Percentiles rank a stretch among this genome's conserved stretches.
phyloP scores from a whole-genome alignment of 805 yeast genomes.

The Ogataea chonburiensis region DNA sequence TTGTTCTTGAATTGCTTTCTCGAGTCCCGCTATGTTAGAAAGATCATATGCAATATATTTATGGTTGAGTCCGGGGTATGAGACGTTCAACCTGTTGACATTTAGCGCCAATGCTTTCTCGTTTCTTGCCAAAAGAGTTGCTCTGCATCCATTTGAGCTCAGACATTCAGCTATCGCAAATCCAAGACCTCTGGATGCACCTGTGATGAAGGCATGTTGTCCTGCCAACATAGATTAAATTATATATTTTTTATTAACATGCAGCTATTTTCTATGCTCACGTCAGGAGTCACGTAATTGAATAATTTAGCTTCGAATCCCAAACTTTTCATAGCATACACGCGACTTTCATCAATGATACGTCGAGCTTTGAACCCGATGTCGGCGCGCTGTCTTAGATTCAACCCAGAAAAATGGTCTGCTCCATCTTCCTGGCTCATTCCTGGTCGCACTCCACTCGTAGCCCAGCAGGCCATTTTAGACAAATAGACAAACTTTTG shows the following conservation, averaged over 20 bases:
- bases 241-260: slow-evolving; percentile 21
- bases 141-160: slow-evolving; percentile 49
- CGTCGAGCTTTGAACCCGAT: slow-evolving; percentile 71
- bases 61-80: slow-evolving; percentile 30
- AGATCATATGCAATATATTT: slow-evolving; percentile 37
- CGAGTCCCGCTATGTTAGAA: slow-evolving; percentile 15
- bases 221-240: slow-evolving; percentile 10
- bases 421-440: slow-evolving; percentile 38
- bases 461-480: slow-evolving; percentile 86
- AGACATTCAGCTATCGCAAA: slow-evolving; percentile 50
- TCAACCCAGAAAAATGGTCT: slow-evolving; percentile 47
- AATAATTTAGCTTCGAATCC: slow-evolving; percentile 51
- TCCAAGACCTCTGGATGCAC: slow-evolving; percentile 73
- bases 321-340: slow-evolving; percentile 40
- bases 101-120: slow-evolving; percentile 34
- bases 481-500: slow-evolving; percentile 42
- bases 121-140: slow-evolving; percentile 53
- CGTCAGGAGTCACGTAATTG: slow-evolving; percentile 53
- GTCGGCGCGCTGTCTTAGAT: slow-evolving; percentile 47
- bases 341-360: slow-evolving; percentile 72
- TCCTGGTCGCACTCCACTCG: slow-evolving; percentile 58
- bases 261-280: slow-evolving; percentile 64
- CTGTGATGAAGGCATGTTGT: slow-evolving; percentile 53
- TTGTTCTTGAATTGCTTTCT: slow-evolving; percentile 14
- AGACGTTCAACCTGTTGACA: slow-evolving; percentile 20